These are phyloP conservation scores for Kazachstania viticola DNA, from an alignment of 805 yeast genomes.

Conservation along the genomic window DNA sequence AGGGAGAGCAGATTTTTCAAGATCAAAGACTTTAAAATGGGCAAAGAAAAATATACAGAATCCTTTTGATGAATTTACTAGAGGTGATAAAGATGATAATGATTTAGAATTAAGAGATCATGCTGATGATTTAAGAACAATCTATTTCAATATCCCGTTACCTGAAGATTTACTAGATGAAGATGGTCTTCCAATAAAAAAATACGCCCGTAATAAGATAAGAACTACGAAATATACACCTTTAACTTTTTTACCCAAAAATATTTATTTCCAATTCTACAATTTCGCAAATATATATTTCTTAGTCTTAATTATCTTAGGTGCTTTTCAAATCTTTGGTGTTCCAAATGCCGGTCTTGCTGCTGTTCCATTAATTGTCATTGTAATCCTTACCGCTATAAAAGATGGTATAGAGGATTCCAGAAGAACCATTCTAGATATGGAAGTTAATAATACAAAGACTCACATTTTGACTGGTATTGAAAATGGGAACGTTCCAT, in stretches of 20 bases:
- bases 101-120: constrained; percentile 28
- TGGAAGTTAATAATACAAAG: constrained; percentile 64
- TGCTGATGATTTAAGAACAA: constrained; percentile 33
- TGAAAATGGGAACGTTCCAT: constrained; percentile 48
- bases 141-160: constrained; percentile 48
- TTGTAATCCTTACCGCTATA: constrained; percentile 60
- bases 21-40: constrained; percentile 44
- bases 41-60: constrained; percentile 27
- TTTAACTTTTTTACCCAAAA: constrained; percentile 75
- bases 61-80: constrained; percentile 17
- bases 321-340: constrained; percentile 68
- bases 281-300: constrained; percentile 89
- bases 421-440: constrained; percentile 57
- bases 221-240: constrained; percentile 96
- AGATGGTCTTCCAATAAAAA: constrained; percentile 44
- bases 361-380: constrained; percentile 70
- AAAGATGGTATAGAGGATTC: constrained; percentile 80
- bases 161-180: constrained; percentile 50
- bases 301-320: constrained; percentile 64
- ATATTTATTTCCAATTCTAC: constrained; percentile 64
- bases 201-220: constrained; percentile 78
- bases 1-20: constrained; percentile 51
- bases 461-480: constrained; percentile 53
- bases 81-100: constrained; percentile 10
- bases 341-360: constrained; percentile 67